Evolutionary conservation across 495 filamentous ascomycete species (phyloP), one percentile per base, ranked within the genome.

Genomic region (Usnea hakonensis): DNA sequence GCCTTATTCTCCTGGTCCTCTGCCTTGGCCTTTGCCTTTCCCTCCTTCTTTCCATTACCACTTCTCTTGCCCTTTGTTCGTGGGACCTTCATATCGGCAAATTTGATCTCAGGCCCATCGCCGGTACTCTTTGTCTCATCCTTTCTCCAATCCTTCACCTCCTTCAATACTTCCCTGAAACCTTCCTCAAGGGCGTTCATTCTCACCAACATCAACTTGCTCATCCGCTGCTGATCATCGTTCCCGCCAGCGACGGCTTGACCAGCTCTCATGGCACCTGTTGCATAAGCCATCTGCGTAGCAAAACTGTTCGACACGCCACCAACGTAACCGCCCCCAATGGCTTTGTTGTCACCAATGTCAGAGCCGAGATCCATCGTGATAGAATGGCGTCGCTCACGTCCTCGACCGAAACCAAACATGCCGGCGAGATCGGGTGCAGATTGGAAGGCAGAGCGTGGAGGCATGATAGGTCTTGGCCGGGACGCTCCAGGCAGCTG

Each of bases 171-270:
- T 60, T 95, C 90, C 1, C 86, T 82, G 69, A 97, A 88, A 16
- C 81, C 81, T 71, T 92, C 90, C 72, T 97, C 91, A 10, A 97
- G 82, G 36, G 87, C 88, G 65, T 91, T 91, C 87, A 97, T 96
- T 57, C 90, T 79, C 8, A 90, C 89, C n/a, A 96, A 77, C 72
- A 96, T 87, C n/a, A 95, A 75, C 55, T 88, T 83, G 64, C 85
- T 86, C 73, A 95, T 87, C 71, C 85, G 81, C 26, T 81, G 76
- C 62, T 79, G 79, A 64, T 86, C 84, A 65, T 89, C 84, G 13
- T 82, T 83, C 28, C 78, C 76, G 14, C 73, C 67, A 48, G 32
- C 50, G 11, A 61, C 64, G 30, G 48, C 52, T 38, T 66, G 59
- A 13, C 71, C 65, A 56, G 67, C 68, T 61, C 74, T 76, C 60